A percentile compares a stretch with the other conserved stretches of the same genome.
Evolutionary conservation across 768 basidiomycete genomes (phyloP).

Genomic region (Trametes gibbosa): DNA sequence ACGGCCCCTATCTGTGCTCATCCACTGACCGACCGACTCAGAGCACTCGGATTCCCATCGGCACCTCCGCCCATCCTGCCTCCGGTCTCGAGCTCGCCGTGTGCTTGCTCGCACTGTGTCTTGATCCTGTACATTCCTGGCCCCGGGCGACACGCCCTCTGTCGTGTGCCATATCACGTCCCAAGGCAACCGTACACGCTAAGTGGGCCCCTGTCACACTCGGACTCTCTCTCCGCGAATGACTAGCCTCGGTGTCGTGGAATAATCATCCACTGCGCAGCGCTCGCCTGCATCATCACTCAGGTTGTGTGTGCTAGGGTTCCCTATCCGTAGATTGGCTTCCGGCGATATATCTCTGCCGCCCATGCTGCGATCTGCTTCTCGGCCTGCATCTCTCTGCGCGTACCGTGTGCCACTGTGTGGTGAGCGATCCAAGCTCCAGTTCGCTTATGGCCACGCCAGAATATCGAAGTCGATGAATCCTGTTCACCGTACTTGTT

Average conservation of each 20-base stretch:
- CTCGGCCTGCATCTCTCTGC: too few relatives aligned
- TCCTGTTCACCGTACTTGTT: too few relatives aligned
- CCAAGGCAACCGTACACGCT: constrained; percentile 4
- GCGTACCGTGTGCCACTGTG: too few relatives aligned
- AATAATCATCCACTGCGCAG: neutral
- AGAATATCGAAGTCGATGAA: too few relatives aligned
- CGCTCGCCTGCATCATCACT: neutral
- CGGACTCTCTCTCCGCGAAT: neutral
- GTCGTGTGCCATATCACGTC: constrained; percentile 2
- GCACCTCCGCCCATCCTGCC: neutral
- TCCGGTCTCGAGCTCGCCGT: neutral
- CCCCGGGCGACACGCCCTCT: neutral
- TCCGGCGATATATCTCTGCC: too few relatives aligned
- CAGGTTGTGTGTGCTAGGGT: too few relatives aligned
- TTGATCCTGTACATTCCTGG: too few relatives aligned
- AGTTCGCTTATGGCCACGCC: too few relatives aligned
- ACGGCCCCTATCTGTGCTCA: neutral
- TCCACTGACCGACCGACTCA: constrained; percentile 4
- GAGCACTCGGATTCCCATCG: constrained; percentile 3
- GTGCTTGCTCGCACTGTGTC: neutral
- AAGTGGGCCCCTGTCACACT: neutral
- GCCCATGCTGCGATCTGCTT: too few relatives aligned
- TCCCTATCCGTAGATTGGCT: too few relatives aligned
- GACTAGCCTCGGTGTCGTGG: neutral
- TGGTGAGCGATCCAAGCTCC: too few relatives aligned